These are phyloP conservation scores for Backusella luteola DNA, from an alignment of 192 early-diverging fungal species.

Conservation along the genomic window DNA sequence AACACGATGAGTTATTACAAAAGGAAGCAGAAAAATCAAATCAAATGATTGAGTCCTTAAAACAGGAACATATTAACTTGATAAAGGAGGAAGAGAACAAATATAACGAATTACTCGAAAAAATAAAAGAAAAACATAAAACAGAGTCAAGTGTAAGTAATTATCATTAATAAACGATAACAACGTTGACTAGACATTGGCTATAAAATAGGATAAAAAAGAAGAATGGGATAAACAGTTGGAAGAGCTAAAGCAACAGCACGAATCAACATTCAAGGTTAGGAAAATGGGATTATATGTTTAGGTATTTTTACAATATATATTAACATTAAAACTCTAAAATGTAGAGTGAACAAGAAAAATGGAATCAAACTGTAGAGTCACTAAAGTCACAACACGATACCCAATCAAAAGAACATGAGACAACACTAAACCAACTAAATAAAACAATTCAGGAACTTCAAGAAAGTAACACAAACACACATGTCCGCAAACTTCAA, in stretches of 20 bases:
- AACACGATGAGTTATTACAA: background rate
- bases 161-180: background rate
- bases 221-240: background rate
- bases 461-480: background rate
- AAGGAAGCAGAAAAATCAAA: slow-evolving; percentile 1
- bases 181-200: background rate
- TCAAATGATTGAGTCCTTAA: slow-evolving; percentile 5
- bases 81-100: background rate
- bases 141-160: background rate
- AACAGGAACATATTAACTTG: background rate
- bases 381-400: background rate
- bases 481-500: slow-evolving; percentile 2
- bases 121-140: background rate
- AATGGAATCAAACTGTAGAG: slow-evolving; percentile 1
- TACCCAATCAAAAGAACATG: slow-evolving; percentile 6
- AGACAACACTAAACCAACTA: background rate
- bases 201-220: background rate
- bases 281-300: background rate
- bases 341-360: background rate
- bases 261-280: background rate
- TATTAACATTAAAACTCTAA: background rate
- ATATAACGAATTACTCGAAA: background rate
- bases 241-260: background rate
- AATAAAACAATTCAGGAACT: background rate
- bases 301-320: background rate